These are phyloP conservation scores for Arthroderma sp. DNA, from an alignment of 2,329 filamentous ascomycete species.

Conservation along the genomic window DNA sequence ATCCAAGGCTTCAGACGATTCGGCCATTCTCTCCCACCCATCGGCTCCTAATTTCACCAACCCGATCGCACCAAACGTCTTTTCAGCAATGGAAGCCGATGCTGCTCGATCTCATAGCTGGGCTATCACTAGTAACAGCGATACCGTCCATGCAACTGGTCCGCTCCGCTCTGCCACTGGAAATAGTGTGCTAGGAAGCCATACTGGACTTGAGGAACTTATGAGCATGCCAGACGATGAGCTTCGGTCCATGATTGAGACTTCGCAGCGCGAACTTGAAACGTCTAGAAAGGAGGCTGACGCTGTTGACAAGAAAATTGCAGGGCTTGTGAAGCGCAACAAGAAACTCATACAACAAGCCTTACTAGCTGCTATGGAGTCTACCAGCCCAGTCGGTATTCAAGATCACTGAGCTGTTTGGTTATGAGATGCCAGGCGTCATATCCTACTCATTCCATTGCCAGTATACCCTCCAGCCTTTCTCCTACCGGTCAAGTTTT, in stretches of 20 bases:
- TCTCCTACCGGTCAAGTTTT: no score
- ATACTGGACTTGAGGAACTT: constrained; percentile 26
- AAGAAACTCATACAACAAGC: constrained; percentile 32
- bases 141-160: constrained; percentile 1
- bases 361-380: constrained; percentile 18
- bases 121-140: constrained; percentile 1
- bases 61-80: constrained; percentile 17
- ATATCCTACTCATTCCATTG: no score
- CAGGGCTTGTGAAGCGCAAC: constrained; percentile 28
- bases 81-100: constrained; percentile 28
- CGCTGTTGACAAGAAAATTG: constrained; percentile 30
- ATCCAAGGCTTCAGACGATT: constrained; percentile 15
- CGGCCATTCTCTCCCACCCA: constrained; percentile 11
- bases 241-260: constrained; percentile 25
- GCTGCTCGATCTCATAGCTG: constrained; percentile 20
- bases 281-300: constrained; percentile 55
- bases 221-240: constrained; percentile 30
- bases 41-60: constrained; percentile 15
- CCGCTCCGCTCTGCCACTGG: constrained; percentile 17
- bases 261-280: constrained; percentile 53
- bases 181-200: constrained; percentile 22
- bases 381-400: background rate
- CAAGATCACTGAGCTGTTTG: no score
- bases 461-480: no score
- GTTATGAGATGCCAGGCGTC: no score